Evolutionary conservation across 495 filamentous ascomycete genomes (phyloP).

Genomic region (Talaromyces trachyspermus): DNA sequence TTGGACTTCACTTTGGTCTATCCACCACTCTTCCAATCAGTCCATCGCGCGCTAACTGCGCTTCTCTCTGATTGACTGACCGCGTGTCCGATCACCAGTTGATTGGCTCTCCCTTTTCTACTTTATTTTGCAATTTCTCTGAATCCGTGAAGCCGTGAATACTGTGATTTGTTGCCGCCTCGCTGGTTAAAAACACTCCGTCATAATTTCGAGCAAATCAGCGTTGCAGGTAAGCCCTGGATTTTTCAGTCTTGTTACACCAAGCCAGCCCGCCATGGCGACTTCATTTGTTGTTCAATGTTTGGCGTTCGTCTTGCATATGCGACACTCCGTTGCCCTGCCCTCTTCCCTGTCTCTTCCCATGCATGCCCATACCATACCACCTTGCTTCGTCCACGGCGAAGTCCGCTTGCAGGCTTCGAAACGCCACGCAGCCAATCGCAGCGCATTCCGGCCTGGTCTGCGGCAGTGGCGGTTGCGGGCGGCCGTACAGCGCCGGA

Average conservation of each 20-base stretch:
- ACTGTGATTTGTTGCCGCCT: conserved; percentile 5
- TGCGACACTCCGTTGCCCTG: neutral
- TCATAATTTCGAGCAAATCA: neutral
- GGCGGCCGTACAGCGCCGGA: no score
- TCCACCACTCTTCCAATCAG: conserved; percentile 1
- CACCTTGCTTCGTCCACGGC: neutral
- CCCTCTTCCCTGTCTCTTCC: neutral
- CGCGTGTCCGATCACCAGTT: neutral
- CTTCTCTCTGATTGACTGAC: neutral
- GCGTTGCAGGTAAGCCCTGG: neutral
- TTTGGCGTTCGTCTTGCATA: neutral
- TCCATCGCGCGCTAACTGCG: conserved; percentile 4
- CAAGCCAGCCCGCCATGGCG: neutral
- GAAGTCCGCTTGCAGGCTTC: no score
- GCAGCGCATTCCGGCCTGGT: neutral
- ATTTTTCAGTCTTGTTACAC: conserved; percentile 3
- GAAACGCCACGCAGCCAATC: neutral
- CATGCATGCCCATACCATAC: neutral
- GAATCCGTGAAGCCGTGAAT: no score
- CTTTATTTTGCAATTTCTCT: neutral
- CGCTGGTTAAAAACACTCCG: conserved; percentile 2
- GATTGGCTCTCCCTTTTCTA: neutral
- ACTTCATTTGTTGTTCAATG: neutral
- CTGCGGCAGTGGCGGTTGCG: no score
- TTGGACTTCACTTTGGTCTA: neutral